Evolutionary conservation across 192 early-diverging fungal species (phyloP), one percentile per base, ranked within the genome.

Genomic region (Coemansia nantahalensis): DNA sequence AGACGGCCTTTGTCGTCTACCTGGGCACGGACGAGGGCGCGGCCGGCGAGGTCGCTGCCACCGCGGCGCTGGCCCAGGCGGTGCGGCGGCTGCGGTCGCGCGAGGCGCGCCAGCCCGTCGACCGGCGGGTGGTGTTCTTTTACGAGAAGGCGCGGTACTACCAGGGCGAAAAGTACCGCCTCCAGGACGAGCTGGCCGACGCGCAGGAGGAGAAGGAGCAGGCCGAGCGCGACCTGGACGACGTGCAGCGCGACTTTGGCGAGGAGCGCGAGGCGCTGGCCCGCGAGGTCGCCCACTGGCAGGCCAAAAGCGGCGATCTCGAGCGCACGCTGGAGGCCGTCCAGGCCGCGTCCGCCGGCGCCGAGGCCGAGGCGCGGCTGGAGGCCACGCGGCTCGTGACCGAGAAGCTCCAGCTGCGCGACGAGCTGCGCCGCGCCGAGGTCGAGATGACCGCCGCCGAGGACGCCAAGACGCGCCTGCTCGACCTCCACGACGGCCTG

Each of bases 131-230:
- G 21, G 15, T 62, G 50, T 65, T 77, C 39, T 77, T 77, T 36
- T 70, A 62, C 51, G 74, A 77, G 37, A 77, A 77, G 62, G 74
- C 74, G 14, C 65, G 65, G 32, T 77, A 70, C 58, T 77, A 77
- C 59, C 74, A 77, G 48, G 35, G 48, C 42, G 74, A 69, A 40
- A 77, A 77, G 42, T 77, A 77, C 62, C 42, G 67, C 11, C 43
- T 77, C 17, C 66, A 77, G 36, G 74, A 69, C 35, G 62, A 69
- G 58, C 48, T 77, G 15, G 30, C 53, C 11, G 58, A 69, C 13
- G 19, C 23, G 14, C 50, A 52, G n/a, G 67, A 69, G 5, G 63
- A 61, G 21, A 66, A 59, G 22, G 74, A 77, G 44, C 59, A 65
- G 39, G 37, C 51, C 8, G 74, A 77, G 22, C 65, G 65, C 39